Percentiles rank a stretch among this genome's conserved stretches.
These are phyloP conservation scores for Wickerhamiella cacticola DNA, from an alignment of 805 yeast genomes.

Conservation along the genomic window DNA sequence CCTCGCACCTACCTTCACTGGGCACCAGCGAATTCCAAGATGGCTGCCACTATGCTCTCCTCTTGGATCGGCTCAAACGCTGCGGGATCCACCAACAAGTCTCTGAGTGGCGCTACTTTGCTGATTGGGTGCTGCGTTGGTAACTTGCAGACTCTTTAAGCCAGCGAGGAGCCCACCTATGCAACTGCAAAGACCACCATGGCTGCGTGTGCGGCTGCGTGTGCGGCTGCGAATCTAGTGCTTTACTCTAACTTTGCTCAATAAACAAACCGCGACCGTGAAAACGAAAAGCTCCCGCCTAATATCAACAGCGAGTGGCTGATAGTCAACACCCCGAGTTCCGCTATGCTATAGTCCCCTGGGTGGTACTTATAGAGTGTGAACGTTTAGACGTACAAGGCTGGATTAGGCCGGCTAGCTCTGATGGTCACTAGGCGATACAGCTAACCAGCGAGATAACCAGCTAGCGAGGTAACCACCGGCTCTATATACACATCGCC, in stretches of 20 bases:
- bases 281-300: conserved; percentile 8
- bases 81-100: conserved; percentile 64
- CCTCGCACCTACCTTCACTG: conserved; percentile 34
- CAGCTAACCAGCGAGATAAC: no score
- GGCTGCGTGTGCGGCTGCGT: conserved; percentile 45
- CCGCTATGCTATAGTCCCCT: conserved; percentile 30
- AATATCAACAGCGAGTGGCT: conserved; percentile 27
- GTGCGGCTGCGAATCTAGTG: conserved; percentile 33
- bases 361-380: background rate
- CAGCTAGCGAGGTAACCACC: no score
- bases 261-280: conserved; percentile 13
- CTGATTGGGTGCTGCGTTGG: conserved; percentile 59
- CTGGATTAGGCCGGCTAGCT: no score
- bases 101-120: conserved; percentile 44
- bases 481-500: no score
- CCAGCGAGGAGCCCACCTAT: conserved; percentile 46
- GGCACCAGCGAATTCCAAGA: conserved; percentile 28
- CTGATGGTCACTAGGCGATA: no score
- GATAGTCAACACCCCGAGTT: conserved; percentile 42
- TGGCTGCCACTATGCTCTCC: conserved; percentile 32
- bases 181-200: conserved; percentile 43
- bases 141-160: conserved; percentile 54
- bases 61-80: conserved; percentile 36
- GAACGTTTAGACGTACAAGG: no score
- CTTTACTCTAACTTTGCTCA: conserved; percentile 24